Evolutionary conservation across 257 asterid genomes (phyloP).

Genomic region (Solanum pinnatisectum): DNA sequence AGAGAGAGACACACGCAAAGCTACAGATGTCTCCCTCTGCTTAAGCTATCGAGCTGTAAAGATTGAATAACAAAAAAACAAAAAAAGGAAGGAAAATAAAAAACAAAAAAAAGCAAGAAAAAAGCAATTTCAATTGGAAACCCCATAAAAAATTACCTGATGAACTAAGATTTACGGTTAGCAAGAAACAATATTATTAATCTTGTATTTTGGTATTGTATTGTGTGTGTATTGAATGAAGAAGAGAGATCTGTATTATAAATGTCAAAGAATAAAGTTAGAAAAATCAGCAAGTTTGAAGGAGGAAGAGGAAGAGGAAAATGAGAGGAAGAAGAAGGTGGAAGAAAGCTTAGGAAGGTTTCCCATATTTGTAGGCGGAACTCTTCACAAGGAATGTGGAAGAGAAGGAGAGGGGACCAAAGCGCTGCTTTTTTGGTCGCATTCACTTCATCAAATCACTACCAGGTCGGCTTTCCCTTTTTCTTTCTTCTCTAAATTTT

Average conservation of each 20-base stretch:
- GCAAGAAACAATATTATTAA: not conserved
- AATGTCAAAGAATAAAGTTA: not conserved
- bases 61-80: not conserved
- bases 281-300: slow-evolving; percentile 1
- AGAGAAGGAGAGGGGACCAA: not conserved
- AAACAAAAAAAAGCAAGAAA: not conserved
- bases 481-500: not conserved
- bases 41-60: not conserved
- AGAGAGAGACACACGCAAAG: not conserved
- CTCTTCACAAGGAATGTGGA: not conserved
- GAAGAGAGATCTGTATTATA: not conserved
- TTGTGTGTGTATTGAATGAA: not conserved
- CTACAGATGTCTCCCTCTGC: not conserved
- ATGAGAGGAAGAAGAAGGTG: slow-evolving; percentile 4
- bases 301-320: not conserved
- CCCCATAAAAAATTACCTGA: not conserved
- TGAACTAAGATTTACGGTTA: not conserved
- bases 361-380: slow-evolving; percentile 18
- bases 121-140: not conserved
- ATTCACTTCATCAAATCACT: slow-evolving; percentile 15
- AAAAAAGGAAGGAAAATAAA: not conserved
- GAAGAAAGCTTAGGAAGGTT: slow-evolving; percentile 8
- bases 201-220: not conserved
- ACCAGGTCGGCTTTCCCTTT: not conserved
- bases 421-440: slow-evolving; percentile 19